phyloP scores from a whole-genome alignment of 805 yeast species.

The Yarrowia phangngaensis region DNA sequence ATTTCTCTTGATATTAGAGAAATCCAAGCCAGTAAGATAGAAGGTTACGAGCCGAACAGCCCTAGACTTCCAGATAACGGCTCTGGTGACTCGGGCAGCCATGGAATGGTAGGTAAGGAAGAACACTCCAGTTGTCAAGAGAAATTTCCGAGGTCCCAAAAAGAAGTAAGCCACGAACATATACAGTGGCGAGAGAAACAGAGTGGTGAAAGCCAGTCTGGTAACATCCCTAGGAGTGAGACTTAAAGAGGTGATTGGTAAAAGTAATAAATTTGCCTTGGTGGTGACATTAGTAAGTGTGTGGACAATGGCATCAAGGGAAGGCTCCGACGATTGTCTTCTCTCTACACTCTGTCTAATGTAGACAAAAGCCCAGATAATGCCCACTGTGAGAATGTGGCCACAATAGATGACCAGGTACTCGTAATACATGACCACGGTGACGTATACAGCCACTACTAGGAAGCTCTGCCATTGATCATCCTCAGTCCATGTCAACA shows the following conservation, averaged over 20 bases:
- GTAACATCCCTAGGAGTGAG: slow-evolving; percentile 74
- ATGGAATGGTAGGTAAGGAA: slow-evolving; percentile 80
- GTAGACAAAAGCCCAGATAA: slow-evolving; percentile 37
- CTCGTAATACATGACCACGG: slow-evolving; percentile 73
- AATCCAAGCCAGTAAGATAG: slow-evolving; percentile 83
- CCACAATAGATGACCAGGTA: slow-evolving; percentile 75
- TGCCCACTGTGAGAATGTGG: slow-evolving; percentile 58
- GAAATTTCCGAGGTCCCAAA: slow-evolving; percentile 63
- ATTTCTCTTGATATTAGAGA: slow-evolving; percentile 46
- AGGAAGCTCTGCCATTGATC: slow-evolving; percentile 73
- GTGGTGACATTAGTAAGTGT: slow-evolving; percentile 69
- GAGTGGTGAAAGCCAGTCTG: slow-evolving; percentile 75
- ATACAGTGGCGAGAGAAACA: slow-evolving; percentile 82
- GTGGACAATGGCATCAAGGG: slow-evolving; percentile 80
- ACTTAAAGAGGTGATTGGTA: slow-evolving; percentile 71
- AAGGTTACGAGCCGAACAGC: slow-evolving; percentile 66
- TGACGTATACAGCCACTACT: slow-evolving; percentile 51
- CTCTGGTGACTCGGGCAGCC: slow-evolving; percentile 78
- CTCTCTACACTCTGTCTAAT: slow-evolving; percentile 32
- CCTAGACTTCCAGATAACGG: slow-evolving; percentile 78
- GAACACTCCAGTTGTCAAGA: slow-evolving; percentile 56
- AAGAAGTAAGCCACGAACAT: slow-evolving; percentile 63
- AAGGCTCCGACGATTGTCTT: slow-evolving; percentile 64
- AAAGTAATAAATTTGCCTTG: slow-evolving; percentile 69
- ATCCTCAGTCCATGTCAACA: slow-evolving; percentile 88